Percentiles rank a stretch among this genome's conserved stretches.
Evolutionary conservation across 345 rosid species (phyloP).

Genomic region (Erysimum cheiranthoides): DNA sequence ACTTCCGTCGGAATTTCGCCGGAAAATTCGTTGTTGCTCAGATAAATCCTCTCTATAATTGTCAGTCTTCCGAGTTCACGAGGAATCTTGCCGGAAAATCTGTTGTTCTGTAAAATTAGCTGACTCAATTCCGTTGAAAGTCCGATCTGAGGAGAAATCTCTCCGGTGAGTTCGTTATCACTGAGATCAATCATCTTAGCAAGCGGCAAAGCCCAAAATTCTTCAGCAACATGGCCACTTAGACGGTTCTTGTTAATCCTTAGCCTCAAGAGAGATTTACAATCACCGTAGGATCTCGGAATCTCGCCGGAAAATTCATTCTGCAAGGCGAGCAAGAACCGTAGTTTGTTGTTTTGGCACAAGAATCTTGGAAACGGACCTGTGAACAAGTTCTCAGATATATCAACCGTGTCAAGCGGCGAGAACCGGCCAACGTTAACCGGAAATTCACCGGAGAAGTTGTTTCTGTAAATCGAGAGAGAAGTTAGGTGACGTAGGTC

Average conservation of each 20-base stretch:
- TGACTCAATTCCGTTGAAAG: slow-evolving; percentile 57
- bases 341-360: slow-evolving; percentile 59
- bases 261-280: slow-evolving; percentile 68
- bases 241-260: slow-evolving; percentile 65
- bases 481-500: slow-evolving; percentile 58
- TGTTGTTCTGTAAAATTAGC: slow-evolving; percentile 64
- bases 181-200: slow-evolving; percentile 69
- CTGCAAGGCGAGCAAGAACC: slow-evolving; percentile 60
- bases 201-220: slow-evolving; percentile 72
- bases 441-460: slow-evolving; percentile 75
- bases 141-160: slow-evolving; percentile 58
- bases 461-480: slow-evolving; percentile 74
- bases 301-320: slow-evolving; percentile 76
- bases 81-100: slow-evolving; percentile 73
- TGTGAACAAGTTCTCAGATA: slow-evolving; percentile 79
- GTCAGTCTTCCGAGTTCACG: slow-evolving; percentile 59
- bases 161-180: slow-evolving; percentile 68
- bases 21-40: slow-evolving; percentile 65
- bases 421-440: slow-evolving; percentile 70
- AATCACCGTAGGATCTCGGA: slow-evolving; percentile 63
- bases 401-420: slow-evolving; percentile 62
- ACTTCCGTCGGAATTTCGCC: slow-evolving; percentile 65
- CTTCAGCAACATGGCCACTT: slow-evolving; percentile 65
- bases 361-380: slow-evolving; percentile 77
- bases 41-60: slow-evolving; percentile 60